These are phyloP conservation scores for Xylaria nigripes DNA, from an alignment of 495 filamentous ascomycete species.

Conservation along the genomic window DNA sequence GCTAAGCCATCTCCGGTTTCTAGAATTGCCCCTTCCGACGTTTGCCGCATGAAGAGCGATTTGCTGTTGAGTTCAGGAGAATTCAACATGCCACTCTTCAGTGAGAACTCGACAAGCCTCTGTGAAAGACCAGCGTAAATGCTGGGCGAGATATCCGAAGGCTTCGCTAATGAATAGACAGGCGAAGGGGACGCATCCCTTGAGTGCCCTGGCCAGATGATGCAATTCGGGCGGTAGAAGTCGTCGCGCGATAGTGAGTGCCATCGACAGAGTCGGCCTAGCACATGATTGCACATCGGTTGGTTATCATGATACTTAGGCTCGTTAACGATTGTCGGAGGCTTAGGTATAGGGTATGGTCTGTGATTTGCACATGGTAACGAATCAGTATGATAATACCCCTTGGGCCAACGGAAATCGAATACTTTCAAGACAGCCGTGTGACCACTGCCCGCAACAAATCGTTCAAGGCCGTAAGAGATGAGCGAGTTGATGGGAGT, in stretches of 20 bases:
- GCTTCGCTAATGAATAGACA: constrained; percentile 35
- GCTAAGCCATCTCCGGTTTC: constrained; percentile 11
- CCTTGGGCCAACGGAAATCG: constrained; percentile 40
- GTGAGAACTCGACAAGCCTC: constrained; percentile 28
- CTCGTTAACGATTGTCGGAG: constrained; percentile 15
- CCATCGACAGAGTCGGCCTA: constrained; percentile 30
- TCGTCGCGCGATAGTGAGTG: constrained; percentile 31
- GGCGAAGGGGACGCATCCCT: constrained; percentile 13
- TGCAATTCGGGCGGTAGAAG: constrained; percentile 38
- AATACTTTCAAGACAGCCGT: constrained; percentile 35
- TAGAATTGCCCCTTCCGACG: constrained; percentile 1
- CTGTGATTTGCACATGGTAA: constrained; percentile 27
- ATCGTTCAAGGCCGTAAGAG: constrained; percentile 35
- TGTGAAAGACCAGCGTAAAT: constrained; percentile 37
- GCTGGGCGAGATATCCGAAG: constrained; percentile 33
- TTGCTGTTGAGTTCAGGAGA: not conserved
- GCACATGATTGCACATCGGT: constrained; percentile 22
- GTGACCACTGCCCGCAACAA: constrained; percentile 33
- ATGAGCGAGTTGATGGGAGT: constrained; percentile 33
- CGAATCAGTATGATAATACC: constrained; percentile 36
- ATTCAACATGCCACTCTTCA: constrained; percentile 7
- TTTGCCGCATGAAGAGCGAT: not conserved
- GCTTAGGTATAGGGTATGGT: constrained; percentile 30
- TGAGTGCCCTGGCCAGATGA: constrained; percentile 28
- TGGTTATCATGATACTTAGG: constrained; percentile 9